Base-by-base conservation (phyloP, 768 basidiomycete genomes). In the Russula brevipes region DNA sequence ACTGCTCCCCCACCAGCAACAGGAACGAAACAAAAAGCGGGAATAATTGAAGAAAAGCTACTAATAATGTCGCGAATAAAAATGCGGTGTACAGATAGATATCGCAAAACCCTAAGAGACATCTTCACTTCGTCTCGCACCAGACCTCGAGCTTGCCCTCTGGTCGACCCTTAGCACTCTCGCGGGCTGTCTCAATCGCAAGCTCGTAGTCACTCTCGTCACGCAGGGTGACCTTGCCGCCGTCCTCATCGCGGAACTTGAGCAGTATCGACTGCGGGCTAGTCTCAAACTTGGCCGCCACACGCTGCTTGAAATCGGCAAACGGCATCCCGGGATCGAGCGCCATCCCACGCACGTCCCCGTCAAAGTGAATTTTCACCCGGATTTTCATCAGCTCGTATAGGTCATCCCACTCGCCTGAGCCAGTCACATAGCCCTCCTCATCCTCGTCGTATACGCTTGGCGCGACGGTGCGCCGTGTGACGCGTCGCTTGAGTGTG, bases 171-270 rank as follows among this genome's bases (percentile, higher is more conserved):
- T 85, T 87, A 19, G 86, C 81, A 65, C 76, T 81, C 72, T 86
- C 87, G 33, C 88, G 80, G 9, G 92, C 91, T 2, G 90, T 92
- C 76, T 94, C 94, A 58, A 95, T 85, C 45, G 93, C 94, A 60
- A 94, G 83, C 68, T 95, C 93, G 71, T 85, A 95, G 77, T 95
- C 94, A 57, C 87, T 85, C 67, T 91, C 89, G 70, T 97, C 94
- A 36, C 82, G 81, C 57, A 97, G 76, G 4, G 86, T 84, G 30
- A 96, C 85, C 75, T 85, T 86, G 17, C 84, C 87, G 31, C 89
- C 92, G 60, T 96, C 94, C 73, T 95, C 93, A 72, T 97, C 94
- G 70, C 82, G 86, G 79, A 96, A 97, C 73, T 88, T 89, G 73
- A 94, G 72, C 39, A 74, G 77, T 35, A 91, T 76, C n/a, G 79